Evolutionary conservation across 257 asterid species (phyloP), one percentile per base, ranked within the genome.

Genomic region (Agastache rugosa): DNA sequence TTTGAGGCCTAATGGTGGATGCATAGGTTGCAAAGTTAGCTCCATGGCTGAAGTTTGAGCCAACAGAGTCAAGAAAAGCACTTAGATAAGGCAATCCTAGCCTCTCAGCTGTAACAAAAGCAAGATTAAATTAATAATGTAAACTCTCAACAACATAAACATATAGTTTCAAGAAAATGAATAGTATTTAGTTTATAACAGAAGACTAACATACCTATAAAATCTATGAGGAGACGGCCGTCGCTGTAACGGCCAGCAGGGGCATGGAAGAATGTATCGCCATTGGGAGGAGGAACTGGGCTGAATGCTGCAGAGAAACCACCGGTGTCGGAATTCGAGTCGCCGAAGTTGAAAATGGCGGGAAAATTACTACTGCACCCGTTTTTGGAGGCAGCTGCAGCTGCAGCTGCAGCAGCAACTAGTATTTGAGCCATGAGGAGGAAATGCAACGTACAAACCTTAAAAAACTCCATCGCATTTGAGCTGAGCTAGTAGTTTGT

Each of bases 261-360:
- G 64, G 82, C 39, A 44, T 74, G 87, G 61, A 92, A 92, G 80
- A 53, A 89, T 0, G 94, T 81, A 37, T 85, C 84, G 0, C 96
- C 96, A 19, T 87, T 65, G 68, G 98, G 97, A 41, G 84, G 78
- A 8, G 86, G 85, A 29, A 91, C 90, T 75, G 87, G 93, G 34
- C 91, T 87, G 16, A 88, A 90, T 9, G 87, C 92, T 0, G 97
- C 97, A 0, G 98, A 90, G 17, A 90, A 76, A 6, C 94, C 96
- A 64, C 97, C 98, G 12, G 98, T 92, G 73, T 92, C 97, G 19
- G 98, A 90, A 37, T 92, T 92, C 1, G 96, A 90, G 87, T 92
- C 96, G 8, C 97, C 97, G 37, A 90, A 90, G 85, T 88, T 92
- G 88, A 85, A 90, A 20, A 92, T 85, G 48, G 94, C 96, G 10